Base-by-base conservation (phyloP, 2,329 filamentous ascomycete genomes). In the Fusarium floridanum region DNA sequence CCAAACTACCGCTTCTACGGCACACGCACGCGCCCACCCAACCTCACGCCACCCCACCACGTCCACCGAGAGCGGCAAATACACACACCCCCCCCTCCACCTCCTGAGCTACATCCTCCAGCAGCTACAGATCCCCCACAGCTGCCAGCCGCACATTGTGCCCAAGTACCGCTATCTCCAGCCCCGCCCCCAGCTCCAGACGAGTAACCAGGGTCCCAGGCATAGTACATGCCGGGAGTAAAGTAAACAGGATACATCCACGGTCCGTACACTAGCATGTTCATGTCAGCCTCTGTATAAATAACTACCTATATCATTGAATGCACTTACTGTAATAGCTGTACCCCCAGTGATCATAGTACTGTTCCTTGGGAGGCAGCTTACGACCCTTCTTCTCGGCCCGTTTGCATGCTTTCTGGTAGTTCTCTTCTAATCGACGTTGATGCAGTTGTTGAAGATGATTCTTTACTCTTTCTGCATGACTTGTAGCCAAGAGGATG, bases 311-410 rank as follows among this genome's bases (percentile, higher is more conserved):
- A 29, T 53, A 53, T 29, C 10, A 3, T 16, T 24, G 8, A 5
- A 16, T 53, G n/a, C 1, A 71, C 77, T 66, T 59, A 80, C 79
- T 84, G 67, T 84, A 81, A 70, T 88, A 89, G 0, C 83, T 80
- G 60, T 87, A 87, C 0, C 88, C 88, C 89, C 89, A 90, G 77
- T 89, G 85, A 61, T 84, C 79, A 67, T 88, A 87, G 66, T 88
- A 90, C 43, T 87, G 80, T 5, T 88, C 83, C n/a, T 83, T 80
- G 0, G 84, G 81, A 3, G 88, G 88, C 5, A 89, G 74, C 0
- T 81, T 81, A 5, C 87, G 82, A 5, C 88, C 88, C 68, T 86
- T 87, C 69, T 85, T 86, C 68, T 83, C 81, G 0, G 89, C 88
- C 2, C 89, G 84, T 50, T 83, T 85, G 20, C 81, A 80, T 0